Conservation (phyloP, 2,329 filamentous ascomycete genomes). For the Pyrenophora graminea region DNA sequence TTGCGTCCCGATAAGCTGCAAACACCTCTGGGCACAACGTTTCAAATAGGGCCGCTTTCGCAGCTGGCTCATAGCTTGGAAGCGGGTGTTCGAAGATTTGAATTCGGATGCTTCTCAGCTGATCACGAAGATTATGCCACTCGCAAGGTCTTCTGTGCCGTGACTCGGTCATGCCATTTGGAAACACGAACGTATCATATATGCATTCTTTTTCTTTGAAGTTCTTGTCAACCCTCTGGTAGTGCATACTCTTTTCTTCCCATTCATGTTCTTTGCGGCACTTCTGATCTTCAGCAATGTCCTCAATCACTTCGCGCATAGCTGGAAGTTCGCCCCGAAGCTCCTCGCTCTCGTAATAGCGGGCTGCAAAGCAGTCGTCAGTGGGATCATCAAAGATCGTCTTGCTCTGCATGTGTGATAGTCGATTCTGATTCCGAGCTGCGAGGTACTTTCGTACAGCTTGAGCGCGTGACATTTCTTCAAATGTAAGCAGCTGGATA, state of each 20-base stretch:
- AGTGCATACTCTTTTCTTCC: constrained; percentile 27
- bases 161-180: constrained; percentile 6
- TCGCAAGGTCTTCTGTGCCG: constrained; percentile 44
- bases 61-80: constrained; percentile 43
- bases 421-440: constrained; percentile 35
- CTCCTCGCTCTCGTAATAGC: constrained; percentile 50
- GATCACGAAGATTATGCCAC: constrained; percentile 49
- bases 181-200: constrained; percentile 36
- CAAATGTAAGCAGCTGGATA: constrained; percentile 55
- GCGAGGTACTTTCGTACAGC: constrained; percentile 57
- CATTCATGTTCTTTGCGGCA: constrained; percentile 49
- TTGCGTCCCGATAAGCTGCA: constrained; percentile 57
- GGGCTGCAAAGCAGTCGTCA: constrained; percentile 52
- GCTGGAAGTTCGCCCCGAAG: constrained; percentile 26
- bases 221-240: constrained; percentile 17
- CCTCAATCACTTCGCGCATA: constrained; percentile 45
- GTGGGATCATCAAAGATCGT: constrained; percentile 56
- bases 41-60: constrained; percentile 59
- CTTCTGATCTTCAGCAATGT: constrained; percentile 31
- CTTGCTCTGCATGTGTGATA: constrained; percentile 14
- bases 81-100: constrained; percentile 56
- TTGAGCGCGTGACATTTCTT: constrained; percentile 58
- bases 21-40: constrained; percentile 53
- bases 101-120: constrained; percentile 51
- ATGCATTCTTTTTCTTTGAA: constrained; percentile 38